A percentile compares a stretch with the other conserved stretches of the same genome.
Conservation (phyloP, 2,329 filamentous ascomycete genomes). For the Metarhizium brunneum region DNA sequence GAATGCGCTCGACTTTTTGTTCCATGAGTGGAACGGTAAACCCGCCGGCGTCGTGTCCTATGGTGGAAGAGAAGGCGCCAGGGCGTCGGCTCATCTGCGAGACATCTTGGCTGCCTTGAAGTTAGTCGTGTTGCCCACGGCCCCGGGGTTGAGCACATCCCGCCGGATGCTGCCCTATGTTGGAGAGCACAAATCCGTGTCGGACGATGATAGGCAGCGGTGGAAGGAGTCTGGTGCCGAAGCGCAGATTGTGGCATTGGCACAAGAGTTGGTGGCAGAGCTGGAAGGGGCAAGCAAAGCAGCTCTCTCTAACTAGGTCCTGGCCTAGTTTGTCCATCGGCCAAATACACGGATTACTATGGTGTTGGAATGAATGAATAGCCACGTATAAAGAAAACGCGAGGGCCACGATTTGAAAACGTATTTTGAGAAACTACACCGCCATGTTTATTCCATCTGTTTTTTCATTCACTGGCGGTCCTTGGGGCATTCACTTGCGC, state of each 20-base stretch:
- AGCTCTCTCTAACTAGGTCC: no score
- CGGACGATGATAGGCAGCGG: neutral
- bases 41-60: conserved; percentile 44
- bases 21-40: conserved; percentile 48
- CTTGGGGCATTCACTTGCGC: no score
- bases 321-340: no score
- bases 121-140: neutral
- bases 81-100: conserved; percentile 4
- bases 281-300: no score
- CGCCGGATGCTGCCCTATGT: neutral
- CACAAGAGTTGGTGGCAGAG: no score
- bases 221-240: neutral
- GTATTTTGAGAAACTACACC: no score
- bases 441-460: no score
- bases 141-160: neutral
- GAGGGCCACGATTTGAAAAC: no score
- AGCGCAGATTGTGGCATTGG: neutral
- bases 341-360: no score
- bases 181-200: neutral
- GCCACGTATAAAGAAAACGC: no score
- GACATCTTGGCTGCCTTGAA: neutral
- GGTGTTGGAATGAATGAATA: no score
- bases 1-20: conserved; percentile 54
- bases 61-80: conserved; percentile 33
- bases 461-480: no score